Base-by-base conservation (phyloP, 306 rosid species). In the Trifolium subterraneum region DNA sequence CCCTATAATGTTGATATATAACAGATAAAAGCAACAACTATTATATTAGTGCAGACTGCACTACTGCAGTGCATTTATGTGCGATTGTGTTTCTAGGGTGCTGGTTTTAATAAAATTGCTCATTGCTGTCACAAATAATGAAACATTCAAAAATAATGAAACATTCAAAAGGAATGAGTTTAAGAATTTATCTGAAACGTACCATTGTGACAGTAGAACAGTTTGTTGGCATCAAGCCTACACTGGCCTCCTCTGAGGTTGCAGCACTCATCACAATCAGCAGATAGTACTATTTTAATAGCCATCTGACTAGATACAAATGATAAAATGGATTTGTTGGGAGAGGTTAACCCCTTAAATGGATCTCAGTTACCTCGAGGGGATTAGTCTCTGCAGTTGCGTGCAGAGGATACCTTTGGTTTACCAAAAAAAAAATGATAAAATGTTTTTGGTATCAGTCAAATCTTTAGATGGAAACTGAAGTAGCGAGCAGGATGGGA, bases 171-270 rank as follows among this genome's bases (percentile, higher is more conserved):
- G 25, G n/a, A 3, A 42, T 60, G 38, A 7, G 60, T 29, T 0
- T 31, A 35, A 54, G 20, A 64, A 65, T 51, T 23, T 25, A 66
- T 67, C 23, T 10, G 18, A 39, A 64, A 56, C 13, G 2, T 65
- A 83, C 86, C 81, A 69, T 18, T 3, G 22, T 44, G 8, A 27
- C 87, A 76, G 54, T 16, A 54, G 52, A 79, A 79, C 10, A 6
- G 25, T 0, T 52, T 10, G 14, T 72, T 45, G 13, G 0, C 11
- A 72, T 68, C 61, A 45, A 80, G 71, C 7, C n/a, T 51, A 48
- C 87, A 84, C 19, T 18, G 88, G 39, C 81, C 85, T 78, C 81
- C 50, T 14, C 0, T 54, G 8, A 7, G 63, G 36, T 75, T 52
- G 68, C 18, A 64, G 74, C 84, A 85, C 2, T 29, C 0, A 1